A percentile compares a stretch with the other conserved stretches of the same genome.
These are phyloP conservation scores for Ottelia alismoides DNA, from an alignment of 106 monocot genomes.

Conservation along the genomic window DNA sequence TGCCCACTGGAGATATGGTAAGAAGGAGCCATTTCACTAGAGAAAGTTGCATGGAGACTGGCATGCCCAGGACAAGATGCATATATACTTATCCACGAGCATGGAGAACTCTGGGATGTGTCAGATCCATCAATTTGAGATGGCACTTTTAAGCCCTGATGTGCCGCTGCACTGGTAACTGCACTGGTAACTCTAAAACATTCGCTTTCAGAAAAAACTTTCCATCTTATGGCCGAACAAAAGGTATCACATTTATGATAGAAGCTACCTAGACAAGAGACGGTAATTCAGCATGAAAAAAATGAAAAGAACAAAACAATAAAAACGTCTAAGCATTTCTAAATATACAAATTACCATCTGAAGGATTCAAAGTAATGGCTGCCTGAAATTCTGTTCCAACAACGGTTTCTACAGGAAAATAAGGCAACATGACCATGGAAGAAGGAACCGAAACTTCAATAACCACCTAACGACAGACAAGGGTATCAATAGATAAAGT, in stretches of 20 bases:
- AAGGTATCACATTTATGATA: constrained; percentile 73
- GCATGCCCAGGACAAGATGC: constrained; percentile 60
- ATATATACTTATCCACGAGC: constrained; percentile 61
- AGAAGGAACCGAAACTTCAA: constrained; percentile 71
- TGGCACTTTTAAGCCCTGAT: constrained; percentile 8
- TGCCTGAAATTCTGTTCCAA: constrained; percentile 58
- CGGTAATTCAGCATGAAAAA: neutral
- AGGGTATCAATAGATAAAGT: too few relatives aligned
- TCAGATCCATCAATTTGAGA: constrained; percentile 12
- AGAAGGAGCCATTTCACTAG: constrained; percentile 27
- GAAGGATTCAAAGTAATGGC: constrained; percentile 59
- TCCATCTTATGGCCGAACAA: constrained; percentile 54
- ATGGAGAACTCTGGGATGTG: constrained; percentile 17
- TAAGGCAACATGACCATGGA: constrained; percentile 49
- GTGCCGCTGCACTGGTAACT: constrained; percentile 8
- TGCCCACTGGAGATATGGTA: constrained; percentile 21
- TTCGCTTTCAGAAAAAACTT: constrained; percentile 51
- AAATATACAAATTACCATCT: constrained; percentile 38
- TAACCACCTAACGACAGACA: constrained; percentile 46
- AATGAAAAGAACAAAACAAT: neutral
- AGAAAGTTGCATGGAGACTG: constrained; percentile 51
- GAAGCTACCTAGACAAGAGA: constrained; percentile 30
- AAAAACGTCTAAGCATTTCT: constrained; percentile 1
- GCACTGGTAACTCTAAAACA: constrained; percentile 40
- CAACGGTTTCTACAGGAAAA: constrained; percentile 67